These are phyloP conservation scores for Arthrobotrys iridis DNA, from an alignment of 2,329 filamentous ascomycete species.

Conservation along the genomic window DNA sequence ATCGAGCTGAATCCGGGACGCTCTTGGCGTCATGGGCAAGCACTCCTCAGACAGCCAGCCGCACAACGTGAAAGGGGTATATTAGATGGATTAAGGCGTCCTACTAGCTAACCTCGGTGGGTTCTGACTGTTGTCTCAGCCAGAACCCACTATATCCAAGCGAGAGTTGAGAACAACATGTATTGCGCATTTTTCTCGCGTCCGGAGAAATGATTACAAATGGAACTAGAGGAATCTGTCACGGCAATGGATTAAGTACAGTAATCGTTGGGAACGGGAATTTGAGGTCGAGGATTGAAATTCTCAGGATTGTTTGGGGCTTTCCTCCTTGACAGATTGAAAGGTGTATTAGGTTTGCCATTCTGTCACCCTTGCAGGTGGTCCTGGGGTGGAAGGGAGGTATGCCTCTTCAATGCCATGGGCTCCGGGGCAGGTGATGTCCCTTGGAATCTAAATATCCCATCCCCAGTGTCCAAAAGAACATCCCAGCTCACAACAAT, in stretches of 20 bases:
- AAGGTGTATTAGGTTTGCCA: slow-evolving; percentile 6
- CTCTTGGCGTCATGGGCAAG: slow-evolving; percentile 61
- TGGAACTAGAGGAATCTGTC: slow-evolving; percentile 28
- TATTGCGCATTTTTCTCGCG: slow-evolving; percentile 26
- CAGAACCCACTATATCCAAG: background rate
- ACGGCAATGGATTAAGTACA: slow-evolving; percentile 7
- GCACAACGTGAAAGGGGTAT: slow-evolving; percentile 25
- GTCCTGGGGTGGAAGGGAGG: background rate
- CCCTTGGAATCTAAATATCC: background rate
- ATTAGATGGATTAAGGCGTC: slow-evolving; percentile 18
- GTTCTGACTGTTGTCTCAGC: slow-evolving; percentile 29
- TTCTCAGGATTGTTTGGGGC: slow-evolving; percentile 11
- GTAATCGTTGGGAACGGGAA: slow-evolving; percentile 22
- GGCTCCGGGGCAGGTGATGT: background rate
- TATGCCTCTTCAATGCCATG: slow-evolving; percentile 6
- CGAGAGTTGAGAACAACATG: background rate
- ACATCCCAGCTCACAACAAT: slow-evolving; percentile 30
- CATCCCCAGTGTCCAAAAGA: background rate
- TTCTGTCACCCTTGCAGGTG: slow-evolving; percentile 23
- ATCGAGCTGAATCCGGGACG: background rate
- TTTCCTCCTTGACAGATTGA: slow-evolving; percentile 3
- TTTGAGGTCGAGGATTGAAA: slow-evolving; percentile 17
- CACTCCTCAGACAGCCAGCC: slow-evolving; percentile 57
- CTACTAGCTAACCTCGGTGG: slow-evolving; percentile 25
- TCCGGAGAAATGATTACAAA: slow-evolving; percentile 27